Evolutionary conservation across 139 green algal genomes (phyloP).

Genomic region (Picochlorum sp.): DNA sequence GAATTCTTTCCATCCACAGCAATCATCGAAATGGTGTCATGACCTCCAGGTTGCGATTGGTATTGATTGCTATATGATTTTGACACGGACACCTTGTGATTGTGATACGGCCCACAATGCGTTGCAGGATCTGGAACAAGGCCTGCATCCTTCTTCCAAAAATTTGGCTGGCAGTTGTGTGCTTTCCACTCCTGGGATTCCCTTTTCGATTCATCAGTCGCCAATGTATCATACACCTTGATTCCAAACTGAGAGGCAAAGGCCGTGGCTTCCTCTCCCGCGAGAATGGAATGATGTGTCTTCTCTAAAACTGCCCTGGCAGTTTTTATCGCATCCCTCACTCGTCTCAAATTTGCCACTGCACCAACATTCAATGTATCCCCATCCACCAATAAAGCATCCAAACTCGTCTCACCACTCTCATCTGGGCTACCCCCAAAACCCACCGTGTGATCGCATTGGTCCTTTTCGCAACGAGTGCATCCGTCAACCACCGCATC

Average conservation of each 20-base stretch:
- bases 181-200: conserved; percentile 23
- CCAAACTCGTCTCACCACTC: conserved; percentile 51
- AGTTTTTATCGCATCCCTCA: conserved; percentile 35
- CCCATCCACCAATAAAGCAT: conserved; percentile 72
- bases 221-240: conserved; percentile 25
- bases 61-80: background rate
- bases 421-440: conserved; percentile 60
- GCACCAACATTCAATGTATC: conserved; percentile 54
- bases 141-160: conserved; percentile 20
- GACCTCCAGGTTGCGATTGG: conserved; percentile 7
- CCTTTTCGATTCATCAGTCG: conserved; percentile 24
- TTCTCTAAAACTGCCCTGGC: conserved; percentile 53
- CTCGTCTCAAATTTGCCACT: conserved; percentile 37
- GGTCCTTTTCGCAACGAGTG: conserved; percentile 37
- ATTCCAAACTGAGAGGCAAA: conserved; percentile 63
- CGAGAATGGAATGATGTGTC: conserved; percentile 57
- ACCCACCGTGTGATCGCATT: conserved; percentile 66
- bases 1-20: conserved; percentile 38
- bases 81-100: background rate
- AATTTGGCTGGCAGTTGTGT: conserved; percentile 63
- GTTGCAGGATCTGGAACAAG: conserved; percentile 38
- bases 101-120: conserved; percentile 54
- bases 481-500: conserved; percentile 36
- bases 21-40: conserved; percentile 72
- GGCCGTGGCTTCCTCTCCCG: conserved; percentile 37